Percentiles rank a stretch among this genome's conserved stretches.
phyloP scores from a whole-genome alignment of 2,329 filamentous ascomycete species.

The Penicillium brevicompactum region DNA sequence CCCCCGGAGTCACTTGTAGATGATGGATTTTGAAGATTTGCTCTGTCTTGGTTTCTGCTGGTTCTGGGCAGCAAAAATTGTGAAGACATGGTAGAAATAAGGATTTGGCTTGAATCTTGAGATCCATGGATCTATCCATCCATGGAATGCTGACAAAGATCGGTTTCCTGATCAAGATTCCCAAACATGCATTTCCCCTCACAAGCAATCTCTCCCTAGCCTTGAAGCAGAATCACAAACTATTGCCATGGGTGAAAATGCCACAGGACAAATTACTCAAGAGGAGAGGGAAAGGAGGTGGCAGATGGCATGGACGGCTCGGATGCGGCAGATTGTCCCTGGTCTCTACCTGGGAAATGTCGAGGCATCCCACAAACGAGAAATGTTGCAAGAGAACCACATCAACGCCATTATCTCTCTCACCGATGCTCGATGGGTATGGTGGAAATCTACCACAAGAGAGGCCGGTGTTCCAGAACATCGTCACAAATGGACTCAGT shows the following conservation, averaged over 20 bases:
- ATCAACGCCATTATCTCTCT: conserved; percentile 29
- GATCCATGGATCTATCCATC: too few species aligned
- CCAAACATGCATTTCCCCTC: too few species aligned
- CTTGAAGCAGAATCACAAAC: too few species aligned
- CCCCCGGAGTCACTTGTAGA: too few species aligned
- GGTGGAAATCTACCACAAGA: conserved; percentile 24
- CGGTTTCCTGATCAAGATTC: too few species aligned
- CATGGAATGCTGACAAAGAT: too few species aligned
- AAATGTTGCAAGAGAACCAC: conserved; percentile 23
- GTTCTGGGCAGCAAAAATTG: too few species aligned
- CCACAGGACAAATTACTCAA: background rate
- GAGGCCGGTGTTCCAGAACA: conserved; percentile 16
- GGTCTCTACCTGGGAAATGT: conserved; percentile 28
- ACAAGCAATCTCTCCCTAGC: too few species aligned
- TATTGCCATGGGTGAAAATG: background rate
- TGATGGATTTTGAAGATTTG: too few species aligned
- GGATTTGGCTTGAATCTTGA: too few species aligned
- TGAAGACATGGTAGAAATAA: too few species aligned
- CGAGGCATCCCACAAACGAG: conserved; percentile 21
- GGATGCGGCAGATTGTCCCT: conserved; percentile 28
- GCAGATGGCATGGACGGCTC: conserved; percentile 17
- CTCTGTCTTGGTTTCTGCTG: too few species aligned
- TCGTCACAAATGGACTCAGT: conserved; percentile 30
- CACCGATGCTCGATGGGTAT: conserved; percentile 24
- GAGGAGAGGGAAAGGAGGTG: conserved; percentile 21